Evolutionary conservation across 495 filamentous ascomycete species (phyloP).

Genomic region (Thermothielavioides terrestris): DNA sequence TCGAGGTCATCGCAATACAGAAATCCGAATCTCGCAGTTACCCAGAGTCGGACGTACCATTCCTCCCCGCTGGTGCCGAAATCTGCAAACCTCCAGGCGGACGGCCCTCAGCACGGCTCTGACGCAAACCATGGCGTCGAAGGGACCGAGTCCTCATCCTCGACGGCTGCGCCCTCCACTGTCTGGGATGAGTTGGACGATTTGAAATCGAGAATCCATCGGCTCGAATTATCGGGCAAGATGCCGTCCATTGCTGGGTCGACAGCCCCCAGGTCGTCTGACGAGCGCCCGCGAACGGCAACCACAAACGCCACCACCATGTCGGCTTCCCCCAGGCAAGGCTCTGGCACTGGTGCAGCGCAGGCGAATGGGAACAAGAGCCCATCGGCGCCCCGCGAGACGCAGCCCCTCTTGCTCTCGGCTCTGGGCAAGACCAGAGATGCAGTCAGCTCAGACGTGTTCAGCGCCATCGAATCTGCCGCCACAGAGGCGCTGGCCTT

Average conservation of each 20-base stretch:
- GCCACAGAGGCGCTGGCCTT: slow-evolving; percentile 72
- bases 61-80: slow-evolving; percentile 50
- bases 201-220: slow-evolving; percentile 84
- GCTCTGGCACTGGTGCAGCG: slow-evolving; percentile 40
- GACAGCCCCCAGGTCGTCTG: slow-evolving; percentile 63
- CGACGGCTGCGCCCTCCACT: slow-evolving; percentile 79
- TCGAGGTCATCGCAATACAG: slow-evolving; percentile 40
- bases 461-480: slow-evolving; percentile 70
- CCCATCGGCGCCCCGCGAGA: slow-evolving; percentile 30
- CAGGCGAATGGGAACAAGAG: slow-evolving; percentile 23
- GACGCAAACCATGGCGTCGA: slow-evolving; percentile 38
- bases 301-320: slow-evolving; percentile 89
- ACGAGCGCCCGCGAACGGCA: slow-evolving; percentile 80
- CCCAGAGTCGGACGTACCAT: slow-evolving; percentile 43
- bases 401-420: slow-evolving; percentile 71
- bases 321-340: slow-evolving; percentile 73
- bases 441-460: slow-evolving; percentile 61
- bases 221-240: slow-evolving; percentile 85
- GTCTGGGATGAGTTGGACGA: slow-evolving; percentile 99
- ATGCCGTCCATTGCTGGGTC: slow-evolving; percentile 71
- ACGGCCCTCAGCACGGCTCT: slow-evolving; percentile 22
- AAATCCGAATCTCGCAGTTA: slow-evolving; percentile 48
- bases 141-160: slow-evolving; percentile 72
- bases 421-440: slow-evolving; percentile 69
- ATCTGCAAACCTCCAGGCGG: slow-evolving; percentile 28